Conservation (phyloP, 345 rosid genomes). For the Linum trigynum region DNA sequence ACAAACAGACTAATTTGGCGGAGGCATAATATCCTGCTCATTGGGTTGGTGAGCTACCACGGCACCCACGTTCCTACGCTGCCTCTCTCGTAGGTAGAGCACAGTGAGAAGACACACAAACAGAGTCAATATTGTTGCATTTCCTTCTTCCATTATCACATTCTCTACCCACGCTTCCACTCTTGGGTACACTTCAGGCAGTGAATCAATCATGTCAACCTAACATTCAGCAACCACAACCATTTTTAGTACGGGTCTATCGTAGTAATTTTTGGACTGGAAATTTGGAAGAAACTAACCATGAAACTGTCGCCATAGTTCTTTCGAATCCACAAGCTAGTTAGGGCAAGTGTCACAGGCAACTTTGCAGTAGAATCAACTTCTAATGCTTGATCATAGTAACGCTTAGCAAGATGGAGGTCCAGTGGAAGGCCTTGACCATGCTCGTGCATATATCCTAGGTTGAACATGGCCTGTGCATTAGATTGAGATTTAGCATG, state of each 20-base stretch:
- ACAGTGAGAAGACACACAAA: constrained; percentile 80
- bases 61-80: constrained; percentile 50
- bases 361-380: constrained; percentile 74
- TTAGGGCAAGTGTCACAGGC: constrained; percentile 78
- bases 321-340: constrained; percentile 81
- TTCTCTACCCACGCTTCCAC: constrained; percentile 85
- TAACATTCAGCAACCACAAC: constrained; percentile 11
- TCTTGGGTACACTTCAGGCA: constrained; percentile 84
- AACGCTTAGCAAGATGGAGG: constrained; percentile 93
- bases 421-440: constrained; percentile 93
- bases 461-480: constrained; percentile 97
- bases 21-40: constrained; percentile 17
- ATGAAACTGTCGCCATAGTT: constrained; percentile 65
- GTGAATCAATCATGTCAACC: constrained; percentile 64
- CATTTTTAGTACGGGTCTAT: not conserved
- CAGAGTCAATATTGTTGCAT: constrained; percentile 83
- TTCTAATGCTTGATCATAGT: constrained; percentile 87
- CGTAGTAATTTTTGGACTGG: no score
- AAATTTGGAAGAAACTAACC: constrained; percentile 31
- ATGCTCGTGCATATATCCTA: constrained; percentile 98
- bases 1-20: not conserved
- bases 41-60: constrained; percentile 23
- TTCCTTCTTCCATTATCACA: constrained; percentile 91
- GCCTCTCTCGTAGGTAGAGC: constrained; percentile 80
- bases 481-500: constrained; percentile 91